These are phyloP conservation scores for Auriscalpium orientale DNA, from an alignment of 768 basidiomycete species.

Conservation along the genomic window DNA sequence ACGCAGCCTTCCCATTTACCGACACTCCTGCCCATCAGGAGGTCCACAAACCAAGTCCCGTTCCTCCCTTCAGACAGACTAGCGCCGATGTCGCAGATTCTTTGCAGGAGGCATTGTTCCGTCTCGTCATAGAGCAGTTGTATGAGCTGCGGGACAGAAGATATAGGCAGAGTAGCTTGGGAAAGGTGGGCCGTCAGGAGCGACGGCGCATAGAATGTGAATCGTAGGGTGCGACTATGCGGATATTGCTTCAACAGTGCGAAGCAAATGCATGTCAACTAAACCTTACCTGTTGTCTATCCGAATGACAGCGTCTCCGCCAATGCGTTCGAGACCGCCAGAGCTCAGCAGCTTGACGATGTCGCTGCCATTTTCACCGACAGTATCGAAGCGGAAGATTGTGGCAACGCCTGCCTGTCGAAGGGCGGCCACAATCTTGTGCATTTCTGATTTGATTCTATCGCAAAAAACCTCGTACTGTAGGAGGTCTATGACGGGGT, in stretches of 20 bases:
- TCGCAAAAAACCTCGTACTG: conserved; percentile 74
- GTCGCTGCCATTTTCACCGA: conserved; percentile 60
- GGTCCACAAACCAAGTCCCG: conserved; percentile 74
- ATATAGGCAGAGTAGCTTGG: conserved; percentile 67
- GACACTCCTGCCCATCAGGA: conserved; percentile 51
- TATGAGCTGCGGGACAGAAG: conserved; percentile 68
- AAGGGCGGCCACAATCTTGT: conserved; percentile 41
- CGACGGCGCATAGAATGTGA: conserved; percentile 73
- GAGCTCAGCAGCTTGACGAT: conserved; percentile 45
- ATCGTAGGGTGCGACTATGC: conserved; percentile 59
- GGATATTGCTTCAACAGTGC: neutral
- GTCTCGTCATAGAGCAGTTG: conserved; percentile 76
- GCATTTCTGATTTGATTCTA: conserved; percentile 51
- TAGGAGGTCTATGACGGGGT: conserved; percentile 69
- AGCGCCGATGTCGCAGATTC: conserved; percentile 62
- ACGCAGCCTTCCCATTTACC: conserved; percentile 78
- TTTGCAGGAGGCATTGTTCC: conserved; percentile 56
- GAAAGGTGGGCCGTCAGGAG: conserved; percentile 70
- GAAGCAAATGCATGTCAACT: neutral
- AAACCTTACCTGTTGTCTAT: conserved; percentile 55
- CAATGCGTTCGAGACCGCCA: conserved; percentile 35
- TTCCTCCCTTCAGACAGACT: conserved; percentile 40
- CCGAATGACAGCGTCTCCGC: conserved; percentile 67
- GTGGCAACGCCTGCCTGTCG: conserved; percentile 46
- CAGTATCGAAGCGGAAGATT: conserved; percentile 48